Evolutionary conservation across 225 moss, liverwort and hornwort genomes (phyloP).

Genomic region (Thuidium tamariscinum): DNA sequence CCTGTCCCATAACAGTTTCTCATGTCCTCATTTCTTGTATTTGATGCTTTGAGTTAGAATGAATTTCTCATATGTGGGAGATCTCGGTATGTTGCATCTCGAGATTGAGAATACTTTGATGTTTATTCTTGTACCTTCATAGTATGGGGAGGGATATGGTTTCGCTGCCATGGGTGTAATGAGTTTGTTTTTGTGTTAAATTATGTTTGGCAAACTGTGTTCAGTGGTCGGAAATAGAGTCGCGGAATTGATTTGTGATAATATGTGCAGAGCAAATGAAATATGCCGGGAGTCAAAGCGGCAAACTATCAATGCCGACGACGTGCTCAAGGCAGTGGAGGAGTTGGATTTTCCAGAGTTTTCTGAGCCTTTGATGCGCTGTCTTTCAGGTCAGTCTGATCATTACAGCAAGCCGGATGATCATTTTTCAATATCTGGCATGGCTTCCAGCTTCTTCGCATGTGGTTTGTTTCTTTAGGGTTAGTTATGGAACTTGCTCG

Average conservation of each 20-base stretch:
- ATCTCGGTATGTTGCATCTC: neutral
- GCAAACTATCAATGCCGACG: constrained; percentile 84
- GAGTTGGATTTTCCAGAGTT: constrained; percentile 85
- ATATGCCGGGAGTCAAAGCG: constrained; percentile 91
- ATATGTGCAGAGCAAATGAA: constrained; percentile 71
- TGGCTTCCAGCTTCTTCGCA: neutral
- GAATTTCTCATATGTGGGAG: neutral
- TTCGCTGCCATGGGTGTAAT: neutral
- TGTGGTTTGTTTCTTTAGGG: neutral
- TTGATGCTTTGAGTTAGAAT: neutral
- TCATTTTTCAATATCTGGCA: neutral
- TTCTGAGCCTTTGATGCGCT: constrained; percentile 53
- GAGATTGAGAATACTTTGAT: neutral
- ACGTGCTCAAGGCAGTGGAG: constrained; percentile 88
- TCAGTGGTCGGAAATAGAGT: neutral
- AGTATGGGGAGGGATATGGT: neutral
- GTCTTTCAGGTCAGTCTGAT: constrained; percentile 28
- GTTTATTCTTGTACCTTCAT: neutral
- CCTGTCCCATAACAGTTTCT: neutral
- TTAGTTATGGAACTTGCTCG: neutral
- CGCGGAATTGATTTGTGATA: neutral
- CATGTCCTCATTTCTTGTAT: neutral
- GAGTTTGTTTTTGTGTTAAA: neutral
- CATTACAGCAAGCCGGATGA: neutral
- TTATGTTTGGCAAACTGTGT: neutral